Base-by-base conservation (phyloP, 2,329 filamentous ascomycete genomes). In the Pyrenophora tritici-repentis region DNA sequence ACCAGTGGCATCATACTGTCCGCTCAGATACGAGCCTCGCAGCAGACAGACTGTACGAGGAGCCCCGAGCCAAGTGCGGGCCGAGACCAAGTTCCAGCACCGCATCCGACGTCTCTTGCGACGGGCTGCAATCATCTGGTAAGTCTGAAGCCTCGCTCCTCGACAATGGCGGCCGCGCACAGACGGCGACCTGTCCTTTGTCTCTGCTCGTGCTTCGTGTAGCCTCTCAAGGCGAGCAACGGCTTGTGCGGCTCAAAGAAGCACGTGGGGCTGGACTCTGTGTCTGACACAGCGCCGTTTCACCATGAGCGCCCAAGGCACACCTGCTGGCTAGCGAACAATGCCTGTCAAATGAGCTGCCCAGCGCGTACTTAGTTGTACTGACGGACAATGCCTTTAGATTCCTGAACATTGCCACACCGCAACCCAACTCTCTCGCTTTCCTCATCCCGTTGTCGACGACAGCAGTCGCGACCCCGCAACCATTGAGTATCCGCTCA, bases 271-370 rank as follows among this genome's bases (percentile, higher is more conserved):
- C 63, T 57, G 53, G 49, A 44, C 53, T 50, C 54, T 52, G 46
- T 49, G 53, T 56, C 59, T 62, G 57, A 60, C 55, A 58, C 58
- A 58, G 55, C 43, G 41, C 55, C 52, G 63, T 66, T 66, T 66
- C 63, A 66, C 63, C 63, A 63, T 58, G 40, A 52, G 43, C 59
- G 44, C 55, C 53, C 54, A 56, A 57, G 52, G 50, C 56, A 53
- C 55, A 40, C 47, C 49, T 57, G 56, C 52, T 55, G 50, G 55
- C 46, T 49, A 57, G 53, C 52, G 50, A 55, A 57, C 58, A 59
- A 50, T 58, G 51, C 43, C 43, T 53, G 47, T 50, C 40, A 35
- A 52, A 50, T 35, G 24, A 38, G 26, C 26, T 29, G 10, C 26
- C 33, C 49, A 53, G 47, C 39, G 33, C 48, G 48, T 51, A 45